phyloP scores from a whole-genome alignment of 202 grass and related monocot species.

The Panicum hallii region DNA sequence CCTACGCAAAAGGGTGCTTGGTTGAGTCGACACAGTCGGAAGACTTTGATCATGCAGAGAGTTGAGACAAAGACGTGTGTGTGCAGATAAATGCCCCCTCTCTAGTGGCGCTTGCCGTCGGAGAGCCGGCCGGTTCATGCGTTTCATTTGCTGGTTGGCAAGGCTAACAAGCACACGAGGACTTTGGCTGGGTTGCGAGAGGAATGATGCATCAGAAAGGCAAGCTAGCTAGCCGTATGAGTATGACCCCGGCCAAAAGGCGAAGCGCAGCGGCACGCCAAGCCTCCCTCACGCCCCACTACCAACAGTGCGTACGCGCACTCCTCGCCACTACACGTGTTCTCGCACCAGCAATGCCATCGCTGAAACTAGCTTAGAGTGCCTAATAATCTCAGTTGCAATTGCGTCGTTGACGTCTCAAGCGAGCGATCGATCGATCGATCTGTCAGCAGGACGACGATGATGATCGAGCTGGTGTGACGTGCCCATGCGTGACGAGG shows the following conservation, averaged over 20 bases:
- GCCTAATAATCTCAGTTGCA: neutral
- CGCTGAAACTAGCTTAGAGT: neutral
- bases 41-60: conserved; percentile 11
- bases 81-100: conserved; percentile 10
- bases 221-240: neutral
- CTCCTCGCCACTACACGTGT: neutral
- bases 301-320: conserved; percentile 18
- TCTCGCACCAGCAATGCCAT: neutral
- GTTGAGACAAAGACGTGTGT: neutral
- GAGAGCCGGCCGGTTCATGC: conserved; percentile 11
- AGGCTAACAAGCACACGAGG: conserved; percentile 28
- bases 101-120: conserved; percentile 37
- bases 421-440: neutral
- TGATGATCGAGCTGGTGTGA: neutral
- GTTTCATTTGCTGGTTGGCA: conserved; percentile 26
- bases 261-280: conserved; percentile 13
- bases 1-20: neutral
- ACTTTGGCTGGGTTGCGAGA: conserved; percentile 19
- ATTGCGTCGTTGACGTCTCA: neutral
- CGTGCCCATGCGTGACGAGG: neutral
- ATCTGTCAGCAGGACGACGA: neutral
- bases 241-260: neutral
- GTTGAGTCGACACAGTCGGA: conserved; percentile 27
- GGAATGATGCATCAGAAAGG: conserved; percentile 1
- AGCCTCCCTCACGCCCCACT: conserved; percentile 34